Evolutionary conservation across 148 eudicot genomes (phyloP).

Genomic region (Vaccinium myrtillus): DNA sequence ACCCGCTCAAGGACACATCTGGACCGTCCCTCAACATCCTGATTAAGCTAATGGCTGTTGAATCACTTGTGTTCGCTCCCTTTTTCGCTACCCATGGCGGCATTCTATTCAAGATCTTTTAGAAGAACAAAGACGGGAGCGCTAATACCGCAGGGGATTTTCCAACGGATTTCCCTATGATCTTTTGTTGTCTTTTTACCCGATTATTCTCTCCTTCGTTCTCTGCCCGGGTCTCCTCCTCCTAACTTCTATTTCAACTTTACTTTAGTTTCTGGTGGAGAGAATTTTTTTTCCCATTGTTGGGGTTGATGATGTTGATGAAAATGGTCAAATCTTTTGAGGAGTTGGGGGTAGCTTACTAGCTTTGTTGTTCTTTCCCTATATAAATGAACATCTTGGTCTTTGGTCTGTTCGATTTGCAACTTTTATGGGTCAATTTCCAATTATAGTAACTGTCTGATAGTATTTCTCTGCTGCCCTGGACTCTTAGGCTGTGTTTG

Average conservation of each 20-base stretch:
- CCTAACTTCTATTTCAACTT: neutral
- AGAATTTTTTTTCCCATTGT: neutral
- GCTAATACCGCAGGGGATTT: neutral
- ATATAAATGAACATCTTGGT: neutral
- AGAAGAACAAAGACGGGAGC: conserved; percentile 10
- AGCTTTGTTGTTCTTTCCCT: neutral
- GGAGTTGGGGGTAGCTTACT: conserved; percentile 4
- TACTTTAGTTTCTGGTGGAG: neutral
- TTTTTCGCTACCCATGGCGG: conserved; percentile 96
- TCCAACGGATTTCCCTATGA: neutral
- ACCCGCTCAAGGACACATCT: conserved; percentile 95
- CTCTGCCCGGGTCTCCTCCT: neutral
- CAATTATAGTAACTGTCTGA: too few relatives aligned
- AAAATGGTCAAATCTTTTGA: neutral
- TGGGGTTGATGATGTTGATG: conserved; percentile 11
- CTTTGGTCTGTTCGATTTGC: neutral
- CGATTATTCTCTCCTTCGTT: neutral
- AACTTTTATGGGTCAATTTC: neutral
- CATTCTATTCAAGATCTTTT: conserved; percentile 77
- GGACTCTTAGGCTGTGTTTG: neutral
- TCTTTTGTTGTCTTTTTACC: neutral
- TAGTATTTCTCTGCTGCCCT: neutral
- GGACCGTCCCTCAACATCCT: conserved; percentile 92
- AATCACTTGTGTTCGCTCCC: conserved; percentile 92
- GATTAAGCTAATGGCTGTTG: conserved; percentile 96